These are phyloP conservation scores for Pyrenula massariospora DNA, from an alignment of 495 filamentous ascomycete species.

Conservation along the genomic window DNA sequence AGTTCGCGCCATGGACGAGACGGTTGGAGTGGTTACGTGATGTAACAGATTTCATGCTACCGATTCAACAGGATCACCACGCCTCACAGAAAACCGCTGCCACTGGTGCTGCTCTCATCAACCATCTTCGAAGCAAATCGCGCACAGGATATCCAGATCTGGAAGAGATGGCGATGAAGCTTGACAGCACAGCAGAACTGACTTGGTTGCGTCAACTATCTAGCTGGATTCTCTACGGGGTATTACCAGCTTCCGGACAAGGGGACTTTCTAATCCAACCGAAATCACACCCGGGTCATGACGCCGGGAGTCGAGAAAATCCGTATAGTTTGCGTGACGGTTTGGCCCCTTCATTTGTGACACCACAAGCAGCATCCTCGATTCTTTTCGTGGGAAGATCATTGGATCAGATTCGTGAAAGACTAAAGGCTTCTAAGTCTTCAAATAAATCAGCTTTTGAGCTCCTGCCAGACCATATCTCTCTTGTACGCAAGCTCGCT, in stretches of 20 bases:
- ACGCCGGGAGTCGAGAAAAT: slow-evolving; percentile 7
- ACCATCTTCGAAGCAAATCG: slow-evolving; percentile 57
- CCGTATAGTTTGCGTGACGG: slow-evolving; percentile 42
- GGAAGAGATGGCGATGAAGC: slow-evolving; percentile 54
- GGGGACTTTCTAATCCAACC: slow-evolving; percentile 70
- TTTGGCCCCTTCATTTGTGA: slow-evolving; percentile 69
- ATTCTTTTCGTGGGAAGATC: slow-evolving; percentile 87
- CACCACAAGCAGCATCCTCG: slow-evolving; percentile 59
- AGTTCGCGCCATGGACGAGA: slow-evolving; percentile 77
- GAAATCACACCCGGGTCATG: slow-evolving; percentile 20
- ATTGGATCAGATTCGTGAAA: slow-evolving; percentile 62
- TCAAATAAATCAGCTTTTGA: slow-evolving; percentile 40
- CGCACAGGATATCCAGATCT: slow-evolving; percentile 87
- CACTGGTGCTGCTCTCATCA: slow-evolving; percentile 60
- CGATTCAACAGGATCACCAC: slow-evolving; percentile 16
- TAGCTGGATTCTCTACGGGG: slow-evolving; percentile 82
- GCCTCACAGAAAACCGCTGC: slow-evolving; percentile 14
- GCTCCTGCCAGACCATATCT: slow-evolving; percentile 61
- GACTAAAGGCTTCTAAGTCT: slow-evolving; percentile 24
- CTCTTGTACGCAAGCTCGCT: slow-evolving; percentile 53
- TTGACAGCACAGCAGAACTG: slow-evolving; percentile 68
- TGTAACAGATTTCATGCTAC: slow-evolving; percentile 52
- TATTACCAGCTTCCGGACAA: slow-evolving; percentile 58
- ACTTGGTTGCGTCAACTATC: slow-evolving; percentile 86
- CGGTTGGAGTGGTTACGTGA: slow-evolving; percentile 78